A percentile compares a stretch with the other conserved stretches of the same genome.
Evolutionary conservation across 2,329 filamentous ascomycete species (phyloP).

Genomic region (Trichoderma afroharzianum): DNA sequence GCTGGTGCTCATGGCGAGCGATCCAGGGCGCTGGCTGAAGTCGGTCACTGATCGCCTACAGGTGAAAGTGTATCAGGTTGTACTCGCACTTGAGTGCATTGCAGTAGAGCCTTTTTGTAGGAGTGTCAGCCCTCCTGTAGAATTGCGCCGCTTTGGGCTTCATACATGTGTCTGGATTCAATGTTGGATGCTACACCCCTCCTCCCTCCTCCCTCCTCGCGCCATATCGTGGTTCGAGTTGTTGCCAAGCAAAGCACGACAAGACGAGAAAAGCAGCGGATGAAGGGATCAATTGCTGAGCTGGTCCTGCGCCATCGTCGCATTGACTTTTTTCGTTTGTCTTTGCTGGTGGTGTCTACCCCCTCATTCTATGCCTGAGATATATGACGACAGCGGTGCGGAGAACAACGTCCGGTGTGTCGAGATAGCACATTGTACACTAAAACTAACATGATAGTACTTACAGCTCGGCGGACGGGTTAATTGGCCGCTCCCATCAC

Average conservation of each 20-base stretch:
- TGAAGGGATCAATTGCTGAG: neutral
- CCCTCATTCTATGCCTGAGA: slow-evolving; percentile 1
- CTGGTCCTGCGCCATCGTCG: neutral
- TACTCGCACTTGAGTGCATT: neutral
- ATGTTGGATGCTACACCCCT: neutral
- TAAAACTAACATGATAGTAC: neutral
- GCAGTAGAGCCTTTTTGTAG: neutral
- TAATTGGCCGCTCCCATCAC: neutral
- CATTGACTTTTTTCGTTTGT: neutral
- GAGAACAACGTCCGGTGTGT: slow-evolving; percentile 3
- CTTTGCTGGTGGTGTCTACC: neutral
- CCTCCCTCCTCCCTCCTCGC: neutral
- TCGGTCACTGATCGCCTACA: neutral
- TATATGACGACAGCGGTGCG: slow-evolving; percentile 8
- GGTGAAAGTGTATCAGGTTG: neutral
- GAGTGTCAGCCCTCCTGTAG: neutral
- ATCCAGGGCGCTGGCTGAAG: slow-evolving; percentile 4
- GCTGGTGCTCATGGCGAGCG: neutral
- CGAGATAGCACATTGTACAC: neutral
- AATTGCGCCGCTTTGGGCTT: neutral
- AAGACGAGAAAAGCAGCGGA: neutral
- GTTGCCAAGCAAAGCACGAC: neutral
- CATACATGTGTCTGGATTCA: neutral
- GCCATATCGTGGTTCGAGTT: neutral
- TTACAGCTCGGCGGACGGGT: neutral